Base-by-base conservation (phyloP, 768 basidiomycete species). In the Termitomyces heimii region DNA sequence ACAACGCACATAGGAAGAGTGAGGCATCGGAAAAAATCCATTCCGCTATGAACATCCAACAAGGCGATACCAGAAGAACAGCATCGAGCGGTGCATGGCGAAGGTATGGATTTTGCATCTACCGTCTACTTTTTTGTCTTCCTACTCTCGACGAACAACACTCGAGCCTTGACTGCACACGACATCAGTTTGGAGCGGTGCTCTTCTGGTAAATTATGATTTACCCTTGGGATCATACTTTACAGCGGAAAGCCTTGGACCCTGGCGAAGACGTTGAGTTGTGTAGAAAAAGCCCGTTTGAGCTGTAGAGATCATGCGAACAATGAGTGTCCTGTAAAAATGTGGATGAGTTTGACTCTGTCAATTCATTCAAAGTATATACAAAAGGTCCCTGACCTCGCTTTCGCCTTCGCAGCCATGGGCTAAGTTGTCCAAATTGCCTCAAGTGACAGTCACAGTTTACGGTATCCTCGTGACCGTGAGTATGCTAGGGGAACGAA, bases 291-390 rank as follows among this genome's bases (percentile, higher is more conserved):
- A n/a, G n/a, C n/a, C n/a, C n/a, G n/a, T n/a, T n/a, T n/a, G n/a
- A n/a, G n/a, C n/a, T n/a, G 92, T 92, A n/a, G n/a, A 95, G 58
- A 95, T 85, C 63, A 96, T 79, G 48, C 92, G 89, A 53, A 95
- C 85, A 55, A 96, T 86, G 54, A 95, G 70, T 2, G 90, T 92
- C 68, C 93, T 22, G 24, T 20, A 4, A 16, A 56, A 28, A 22
- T 22, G 22, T 22, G 13, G 5, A n/a, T 24, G 45, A 31, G 2
- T 18, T 3, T 35, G n/a, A 10, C 8, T 7, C 12, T 20, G 18
- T 26, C n/a, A 29, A 24, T 24, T n/a, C n/a, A n/a, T n/a, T 16
- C 12, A 20, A 37, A 22, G 49, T 18, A 28, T 22, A 12, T 0
- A 40, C 18, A 5, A 39, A 16, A 35, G 57, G 7, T 34, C 22